Percentiles rank a stretch among this genome's conserved stretches.
phyloP scores from a whole-genome alignment of 306 rosid species.

The Canavalia gladiata region DNA sequence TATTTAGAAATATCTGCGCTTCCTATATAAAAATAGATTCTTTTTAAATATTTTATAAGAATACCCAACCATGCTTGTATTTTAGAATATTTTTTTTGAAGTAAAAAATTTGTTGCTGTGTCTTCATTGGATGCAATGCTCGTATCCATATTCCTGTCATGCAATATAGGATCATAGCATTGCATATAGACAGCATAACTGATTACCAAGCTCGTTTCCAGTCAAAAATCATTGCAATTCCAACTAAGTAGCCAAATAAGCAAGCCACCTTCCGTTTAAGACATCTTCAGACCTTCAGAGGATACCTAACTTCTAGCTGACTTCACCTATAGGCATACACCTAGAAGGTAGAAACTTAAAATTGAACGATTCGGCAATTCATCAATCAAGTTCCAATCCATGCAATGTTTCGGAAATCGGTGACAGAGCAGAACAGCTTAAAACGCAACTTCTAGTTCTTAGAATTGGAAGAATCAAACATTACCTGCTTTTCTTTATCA shows the following conservation, averaged over 20 bases:
- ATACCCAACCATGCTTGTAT: background rate
- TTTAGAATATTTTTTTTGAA: background rate
- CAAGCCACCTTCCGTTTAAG: conserved; percentile 23
- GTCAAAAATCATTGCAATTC: conserved; percentile 13
- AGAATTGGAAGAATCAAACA: background rate
- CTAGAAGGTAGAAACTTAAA: conserved; percentile 13
- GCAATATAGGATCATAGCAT: conserved; percentile 5
- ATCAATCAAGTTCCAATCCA: conserved; percentile 16
- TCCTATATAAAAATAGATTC: background rate
- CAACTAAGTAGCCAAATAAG: background rate
- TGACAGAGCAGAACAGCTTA: conserved; percentile 17
- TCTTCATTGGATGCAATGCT: conserved; percentile 6
- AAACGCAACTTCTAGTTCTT: background rate
- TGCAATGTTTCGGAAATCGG: background rate
- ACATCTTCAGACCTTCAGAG: conserved; percentile 21
- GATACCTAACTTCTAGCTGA: background rate
- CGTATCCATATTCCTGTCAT: background rate
- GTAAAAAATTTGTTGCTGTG: background rate
- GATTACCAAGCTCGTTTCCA: conserved; percentile 18
- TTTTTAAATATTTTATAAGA: background rate
- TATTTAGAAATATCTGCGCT: background rate
- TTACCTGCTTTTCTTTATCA: background rate
- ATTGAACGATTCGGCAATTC: background rate
- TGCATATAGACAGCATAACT: background rate
- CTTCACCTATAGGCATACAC: background rate